Evolutionary conservation across 257 asterid species (phyloP).

Genomic region (Lithospermum erythrorhizon): DNA sequence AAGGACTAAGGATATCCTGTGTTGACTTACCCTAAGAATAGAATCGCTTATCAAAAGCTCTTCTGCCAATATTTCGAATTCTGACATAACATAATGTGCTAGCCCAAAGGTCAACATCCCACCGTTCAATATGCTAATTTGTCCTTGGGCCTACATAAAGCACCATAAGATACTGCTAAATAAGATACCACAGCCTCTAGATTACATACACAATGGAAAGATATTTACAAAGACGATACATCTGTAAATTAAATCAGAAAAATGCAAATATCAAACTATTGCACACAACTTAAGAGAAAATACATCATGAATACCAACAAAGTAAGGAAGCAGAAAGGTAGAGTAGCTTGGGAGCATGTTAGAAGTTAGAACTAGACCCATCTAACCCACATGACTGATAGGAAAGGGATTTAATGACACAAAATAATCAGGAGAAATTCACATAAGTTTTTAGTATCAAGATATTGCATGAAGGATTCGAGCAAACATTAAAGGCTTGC

Average conservation of each 20-base stretch:
- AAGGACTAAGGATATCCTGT: background rate
- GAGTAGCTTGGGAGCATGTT: background rate
- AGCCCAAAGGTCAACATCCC: conserved; percentile 89
- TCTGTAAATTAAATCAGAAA: background rate
- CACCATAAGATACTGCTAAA: conserved; percentile 14
- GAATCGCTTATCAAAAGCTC: conserved; percentile 98
- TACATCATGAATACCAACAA: background rate
- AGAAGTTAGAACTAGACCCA: background rate
- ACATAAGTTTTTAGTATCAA: background rate
- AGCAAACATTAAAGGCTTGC: background rate
- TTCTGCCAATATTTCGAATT: conserved; percentile 92
- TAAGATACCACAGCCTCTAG: conserved; percentile 8
- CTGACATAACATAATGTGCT: conserved; percentile 89
- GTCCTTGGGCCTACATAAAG: conserved; percentile 82
- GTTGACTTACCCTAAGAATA: conserved; percentile 49
- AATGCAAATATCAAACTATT: background rate
- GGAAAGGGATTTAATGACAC: background rate
- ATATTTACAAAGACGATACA: background rate
- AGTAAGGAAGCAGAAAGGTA: background rate
- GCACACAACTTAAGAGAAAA: background rate
- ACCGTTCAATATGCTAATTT: conserved; percentile 71
- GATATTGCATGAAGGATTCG: background rate
- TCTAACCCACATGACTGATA: background rate
- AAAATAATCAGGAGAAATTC: background rate
- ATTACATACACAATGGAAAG: background rate